Base-by-base conservation (phyloP, 805 yeast species). In the Candida ponderosae region DNA sequence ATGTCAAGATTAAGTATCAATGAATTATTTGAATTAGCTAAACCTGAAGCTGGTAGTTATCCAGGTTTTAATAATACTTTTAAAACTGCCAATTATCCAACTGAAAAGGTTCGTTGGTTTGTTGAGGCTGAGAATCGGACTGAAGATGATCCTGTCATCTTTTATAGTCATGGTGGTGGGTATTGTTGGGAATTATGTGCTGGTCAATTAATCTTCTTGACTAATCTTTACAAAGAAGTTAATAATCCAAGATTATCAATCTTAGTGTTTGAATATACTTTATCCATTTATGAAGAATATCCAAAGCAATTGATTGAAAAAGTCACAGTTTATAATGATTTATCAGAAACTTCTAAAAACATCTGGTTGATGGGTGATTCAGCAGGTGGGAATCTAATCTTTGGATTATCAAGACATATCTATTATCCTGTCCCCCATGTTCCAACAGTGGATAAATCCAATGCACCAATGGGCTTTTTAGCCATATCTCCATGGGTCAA, bases 301-400 rank as follows among this genome's bases (percentile, higher is more conserved):
- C 61, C 63, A 13, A 37, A 40, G 10, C 62, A 56, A 39, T 36
- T 57, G 20, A 23, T 38, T 16, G 59, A 59, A 38, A 43, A 45
- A 11, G 39, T 40, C 20, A 31, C 36, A 5, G 39, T 48, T 21
- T 53, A 45, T 37, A 40, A 46, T 26, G 41, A 40, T 6, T 38
- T 57, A 18, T 19, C 39, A 15, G 32, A 42, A 29, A 29, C 44
- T 2, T 39, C 39, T 5, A 36, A 45, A 35, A 39, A 49, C 32
- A 42, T 55, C 31, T 40, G 52, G 10, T 33, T 52, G 4, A 37
- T 45, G 20, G 63, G 63, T 15, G 63, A 59, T 35, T 57, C 62
- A 9, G 56, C 56, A 11, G 62, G 63, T 18, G 62, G 54, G 2
- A 52, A 54, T 33, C 39, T 59, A 23, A 39, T 45, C 2, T 35